Evolutionary conservation across 495 filamentous ascomycete genomes (phyloP).

Genomic region (Poronia punctata): DNA sequence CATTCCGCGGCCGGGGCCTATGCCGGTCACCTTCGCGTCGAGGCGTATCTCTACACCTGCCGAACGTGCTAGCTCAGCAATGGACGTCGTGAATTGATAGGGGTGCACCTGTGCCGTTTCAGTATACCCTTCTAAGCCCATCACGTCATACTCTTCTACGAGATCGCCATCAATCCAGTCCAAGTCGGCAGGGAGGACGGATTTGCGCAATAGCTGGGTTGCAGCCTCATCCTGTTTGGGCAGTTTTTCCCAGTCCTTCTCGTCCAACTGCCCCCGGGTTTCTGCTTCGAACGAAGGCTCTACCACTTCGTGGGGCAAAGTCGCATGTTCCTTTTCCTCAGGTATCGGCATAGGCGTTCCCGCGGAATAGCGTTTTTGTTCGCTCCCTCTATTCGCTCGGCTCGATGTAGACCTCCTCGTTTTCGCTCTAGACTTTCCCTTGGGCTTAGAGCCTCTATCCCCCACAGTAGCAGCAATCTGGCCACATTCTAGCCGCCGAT

Average conservation of each 20-base stretch:
- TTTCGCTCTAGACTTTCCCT: constrained; percentile 6
- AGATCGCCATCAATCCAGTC: constrained; percentile 75
- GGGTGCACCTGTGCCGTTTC: constrained; percentile 92
- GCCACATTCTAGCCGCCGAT: constrained; percentile 71
- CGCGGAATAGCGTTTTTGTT: constrained; percentile 8
- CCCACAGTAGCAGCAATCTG: constrained; percentile 56
- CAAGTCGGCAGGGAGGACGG: constrained; percentile 67
- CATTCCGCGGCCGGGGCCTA: constrained; percentile 45
- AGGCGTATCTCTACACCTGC: constrained; percentile 65
- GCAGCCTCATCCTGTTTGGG: constrained; percentile 67
- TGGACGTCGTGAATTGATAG: constrained; percentile 81
- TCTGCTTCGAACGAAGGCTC: too few relatives aligned
- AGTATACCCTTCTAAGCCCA: constrained; percentile 60
- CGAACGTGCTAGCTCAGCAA: constrained; percentile 71
- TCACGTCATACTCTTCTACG: constrained; percentile 66
- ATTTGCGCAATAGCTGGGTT: constrained; percentile 48
- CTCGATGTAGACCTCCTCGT: constrained; percentile 18
- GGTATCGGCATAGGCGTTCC: constrained; percentile 1
- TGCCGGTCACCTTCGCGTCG: constrained; percentile 49
- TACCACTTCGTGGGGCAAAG: too few relatives aligned
- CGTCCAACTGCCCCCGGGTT: constrained; percentile 5
- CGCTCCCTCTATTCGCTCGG: constrained; percentile 21
- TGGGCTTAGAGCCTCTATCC: constrained; percentile 27
- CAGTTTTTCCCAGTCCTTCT: constrained; percentile 50
- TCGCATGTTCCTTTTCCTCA: constrained; percentile 12